Base-by-base conservation (phyloP, 2,329 filamentous ascomycete species). In the Diaporthe caulivora region DNA sequence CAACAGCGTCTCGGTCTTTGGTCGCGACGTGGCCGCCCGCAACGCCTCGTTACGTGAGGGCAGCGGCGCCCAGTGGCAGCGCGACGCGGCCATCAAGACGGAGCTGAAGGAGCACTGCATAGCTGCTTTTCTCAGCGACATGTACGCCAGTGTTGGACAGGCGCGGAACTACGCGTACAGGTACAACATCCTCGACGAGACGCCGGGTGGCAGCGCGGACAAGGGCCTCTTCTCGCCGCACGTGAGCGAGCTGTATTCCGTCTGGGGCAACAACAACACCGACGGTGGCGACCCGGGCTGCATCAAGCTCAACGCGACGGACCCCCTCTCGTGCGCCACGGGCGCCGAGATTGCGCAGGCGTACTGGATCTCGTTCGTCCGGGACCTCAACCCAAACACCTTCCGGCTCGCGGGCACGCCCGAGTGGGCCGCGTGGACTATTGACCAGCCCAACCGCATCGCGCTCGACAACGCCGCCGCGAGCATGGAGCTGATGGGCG, bases 281-380 rank as follows among this genome's bases (percentile, higher is more conserved):
- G 71, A 72, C 64, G 71, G 54, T 24, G 64, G 55, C 15, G 71
- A 72, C 37, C 71, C 71, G 4, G 71, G 64, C 26, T 72, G 71
- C 24, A 31, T 62, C 15, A 54, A 17, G 17, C 64, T 72, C 34
- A 6, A 29, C 44, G 34, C 64, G 15, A 26, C 70, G 37, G 71
- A 72, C 21, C 71, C 71, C 2, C 64, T 72, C 21, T 70, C 64
- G 31, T 72, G 71, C 34, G 71, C 71, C 13, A 21, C 53, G 8
- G 71, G 71, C 9, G 64, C 71, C 53, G 8, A 31, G 24, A 42
- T 75, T 6, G 65, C 71, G 21, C 75, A 76, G 75, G 70, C 73
- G 17, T 76, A 76, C 64, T 76, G 72, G 64, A 71, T 75, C 64
- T 73, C 72, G 42, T 76, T 76, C 49, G 71, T 76, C 21, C 54